Percentiles rank a stretch among this genome's conserved stretches.
Conservation (phyloP, 2,329 filamentous ascomycete genomes). For the Tolypocladium cylindrosporum region DNA sequence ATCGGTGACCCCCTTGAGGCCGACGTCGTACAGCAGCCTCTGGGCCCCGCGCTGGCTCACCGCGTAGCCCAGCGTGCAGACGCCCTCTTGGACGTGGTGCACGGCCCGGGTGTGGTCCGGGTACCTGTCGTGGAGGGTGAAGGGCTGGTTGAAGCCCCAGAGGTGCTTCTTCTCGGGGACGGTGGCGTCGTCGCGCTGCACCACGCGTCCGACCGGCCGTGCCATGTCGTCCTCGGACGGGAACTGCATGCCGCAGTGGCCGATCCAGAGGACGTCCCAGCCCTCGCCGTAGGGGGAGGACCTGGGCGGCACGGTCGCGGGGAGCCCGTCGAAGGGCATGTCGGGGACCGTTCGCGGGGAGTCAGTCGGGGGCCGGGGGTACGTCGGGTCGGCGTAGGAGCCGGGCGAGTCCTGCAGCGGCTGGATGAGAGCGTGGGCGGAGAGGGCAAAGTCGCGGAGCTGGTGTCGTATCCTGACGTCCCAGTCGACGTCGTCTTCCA, state of each 20-base stretch:
- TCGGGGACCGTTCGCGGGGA: constrained; percentile 4
- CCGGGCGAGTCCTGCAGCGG: constrained; percentile 9
- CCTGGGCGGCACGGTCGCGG: constrained; percentile 6
- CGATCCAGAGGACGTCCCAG: constrained; percentile 43
- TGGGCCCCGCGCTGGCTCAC: constrained; percentile 33
- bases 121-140: constrained; percentile 21
- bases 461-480: constrained; percentile 40
- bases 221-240: constrained; percentile 7
- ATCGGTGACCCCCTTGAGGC: constrained; percentile 26
- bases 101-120: constrained; percentile 32
- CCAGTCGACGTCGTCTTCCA: constrained; percentile 51
- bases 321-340: constrained; percentile 11
- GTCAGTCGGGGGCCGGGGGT: constrained; percentile 6
- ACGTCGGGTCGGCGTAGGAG: constrained; percentile 15
- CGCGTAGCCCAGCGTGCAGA: constrained; percentile 33
- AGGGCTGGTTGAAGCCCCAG: constrained; percentile 22
- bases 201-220: constrained; percentile 19
- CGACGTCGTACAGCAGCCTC: constrained; percentile 31
- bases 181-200: constrained; percentile 22
- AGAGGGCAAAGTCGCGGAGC: constrained; percentile 28
- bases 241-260: constrained; percentile 33
- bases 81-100: constrained; percentile 27
- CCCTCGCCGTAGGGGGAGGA: constrained; percentile 36
- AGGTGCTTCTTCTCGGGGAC: constrained; percentile 23
- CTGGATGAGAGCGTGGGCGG: constrained; percentile 23